Evolutionary conservation across 2,329 filamentous ascomycete genomes (phyloP).

Genomic region (Aspergillus tamarii): DNA sequence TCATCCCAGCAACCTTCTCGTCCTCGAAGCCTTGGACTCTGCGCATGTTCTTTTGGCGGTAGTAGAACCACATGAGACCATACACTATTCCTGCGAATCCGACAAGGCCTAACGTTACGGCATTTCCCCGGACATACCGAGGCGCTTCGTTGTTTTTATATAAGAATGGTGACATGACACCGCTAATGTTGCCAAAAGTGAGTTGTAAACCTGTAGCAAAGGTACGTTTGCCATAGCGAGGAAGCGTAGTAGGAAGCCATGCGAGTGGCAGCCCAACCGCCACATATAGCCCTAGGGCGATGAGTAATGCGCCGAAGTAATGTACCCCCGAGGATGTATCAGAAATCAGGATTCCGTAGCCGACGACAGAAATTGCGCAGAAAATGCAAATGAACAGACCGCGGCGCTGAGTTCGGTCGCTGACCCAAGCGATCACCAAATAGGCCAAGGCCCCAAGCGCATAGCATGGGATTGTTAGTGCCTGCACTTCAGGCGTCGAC

Average conservation of each 20-base stretch:
- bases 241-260: constrained; percentile 67
- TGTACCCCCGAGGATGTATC: constrained; percentile 64
- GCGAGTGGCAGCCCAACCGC: constrained; percentile 59
- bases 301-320: constrained; percentile 77
- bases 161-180: constrained; percentile 72
- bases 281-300: constrained; percentile 72
- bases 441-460: constrained; percentile 71
- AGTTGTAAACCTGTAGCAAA: constrained; percentile 73
- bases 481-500: constrained; percentile 68
- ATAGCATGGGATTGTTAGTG: constrained; percentile 79
- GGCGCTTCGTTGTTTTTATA: constrained; percentile 54
- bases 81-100: constrained; percentile 59
- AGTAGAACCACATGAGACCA: constrained; percentile 59
- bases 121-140: constrained; percentile 65
- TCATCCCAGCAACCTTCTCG: constrained; percentile 41
- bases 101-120: constrained; percentile 62
- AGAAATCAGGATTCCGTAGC: constrained; percentile 70
- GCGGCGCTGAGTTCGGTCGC: constrained; percentile 68
- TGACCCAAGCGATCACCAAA: constrained; percentile 66
- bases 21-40: constrained; percentile 42
- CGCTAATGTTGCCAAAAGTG: constrained; percentile 69
- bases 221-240: constrained; percentile 75
- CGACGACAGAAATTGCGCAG: constrained; percentile 64
- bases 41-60: constrained; percentile 52
- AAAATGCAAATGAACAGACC: constrained; percentile 68